These are phyloP conservation scores for Fusarium marasasianum DNA, from an alignment of 2,329 filamentous ascomycete genomes.

Conservation along the genomic window DNA sequence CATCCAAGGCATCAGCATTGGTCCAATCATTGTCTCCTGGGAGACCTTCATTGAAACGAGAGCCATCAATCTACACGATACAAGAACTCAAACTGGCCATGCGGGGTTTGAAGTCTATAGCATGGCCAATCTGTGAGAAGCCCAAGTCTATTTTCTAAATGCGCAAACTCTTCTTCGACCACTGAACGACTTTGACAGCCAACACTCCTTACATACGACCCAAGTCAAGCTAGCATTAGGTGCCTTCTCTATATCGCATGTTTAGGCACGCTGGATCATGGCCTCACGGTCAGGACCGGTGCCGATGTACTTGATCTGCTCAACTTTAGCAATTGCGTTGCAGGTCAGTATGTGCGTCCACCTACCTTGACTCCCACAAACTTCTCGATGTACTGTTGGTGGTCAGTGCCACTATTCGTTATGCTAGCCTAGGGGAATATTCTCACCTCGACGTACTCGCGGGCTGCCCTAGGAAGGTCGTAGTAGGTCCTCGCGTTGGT, in stretches of 20 bases:
- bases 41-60: background rate
- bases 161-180: constrained; percentile 12
- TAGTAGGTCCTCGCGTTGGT: background rate
- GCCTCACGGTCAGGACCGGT: background rate
- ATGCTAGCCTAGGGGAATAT: background rate
- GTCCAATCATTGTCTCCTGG: background rate
- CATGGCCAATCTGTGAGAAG: constrained; percentile 8
- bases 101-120: background rate
- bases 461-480: background rate
- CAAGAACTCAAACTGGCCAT: background rate
- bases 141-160: constrained; percentile 20
- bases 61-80: background rate
- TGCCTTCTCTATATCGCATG: constrained; percentile 9
- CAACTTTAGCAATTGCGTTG: background rate
- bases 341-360: background rate
- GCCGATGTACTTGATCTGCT: background rate
- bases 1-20: background rate
- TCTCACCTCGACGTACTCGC: background rate
- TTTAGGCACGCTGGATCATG: background rate
- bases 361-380: background rate
- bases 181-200: constrained; percentile 16
- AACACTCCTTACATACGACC: constrained; percentile 16
- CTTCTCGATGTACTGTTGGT: background rate
- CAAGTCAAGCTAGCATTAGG: constrained; percentile 13
- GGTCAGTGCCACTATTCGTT: background rate